Evolutionary conservation across 305 asterid species (phyloP).

Genomic region (Nicotiana rustica): DNA sequence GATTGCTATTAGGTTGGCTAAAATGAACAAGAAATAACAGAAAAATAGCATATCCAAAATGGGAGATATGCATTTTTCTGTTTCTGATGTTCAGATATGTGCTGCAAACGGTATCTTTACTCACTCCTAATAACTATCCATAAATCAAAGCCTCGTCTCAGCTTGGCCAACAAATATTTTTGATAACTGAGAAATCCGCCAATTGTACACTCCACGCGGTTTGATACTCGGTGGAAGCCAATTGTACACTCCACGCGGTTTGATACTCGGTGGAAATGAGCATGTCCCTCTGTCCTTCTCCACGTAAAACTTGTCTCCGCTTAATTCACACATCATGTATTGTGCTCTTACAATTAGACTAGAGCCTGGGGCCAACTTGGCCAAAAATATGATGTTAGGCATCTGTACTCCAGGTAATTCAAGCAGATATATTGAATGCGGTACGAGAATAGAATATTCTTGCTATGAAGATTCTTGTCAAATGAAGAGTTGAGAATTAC

Average conservation of each 20-base stretch:
- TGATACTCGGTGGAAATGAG: background rate
- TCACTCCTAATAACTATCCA: constrained; percentile 44
- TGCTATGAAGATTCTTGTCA: constrained; percentile 32
- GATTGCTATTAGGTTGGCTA: background rate
- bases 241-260: background rate
- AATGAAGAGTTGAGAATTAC: background rate
- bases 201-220: background rate
- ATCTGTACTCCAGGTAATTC: constrained; percentile 51
- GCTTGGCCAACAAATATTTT: constrained; percentile 40
- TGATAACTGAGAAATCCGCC: background rate
- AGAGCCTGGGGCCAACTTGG: constrained; percentile 52
- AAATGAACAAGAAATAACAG: background rate
- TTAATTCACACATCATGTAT: background rate
- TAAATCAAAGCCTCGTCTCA: constrained; percentile 51
- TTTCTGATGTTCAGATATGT: background rate
- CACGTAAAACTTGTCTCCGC: background rate
- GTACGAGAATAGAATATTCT: constrained; percentile 58
- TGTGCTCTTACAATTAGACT: constrained; percentile 38
- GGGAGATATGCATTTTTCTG: background rate
- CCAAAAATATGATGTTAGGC: constrained; percentile 59
- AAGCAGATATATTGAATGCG: constrained; percentile 59
- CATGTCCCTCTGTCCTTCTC: background rate
- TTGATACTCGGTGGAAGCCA: background rate
- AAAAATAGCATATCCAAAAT: background rate
- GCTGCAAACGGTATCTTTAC: constrained; percentile 48